Percentiles rank a stretch among this genome's conserved stretches.
Evolutionary conservation across 2,329 filamentous ascomycete genomes (phyloP).

Genomic region (Microcyclospora tardicrescens): DNA sequence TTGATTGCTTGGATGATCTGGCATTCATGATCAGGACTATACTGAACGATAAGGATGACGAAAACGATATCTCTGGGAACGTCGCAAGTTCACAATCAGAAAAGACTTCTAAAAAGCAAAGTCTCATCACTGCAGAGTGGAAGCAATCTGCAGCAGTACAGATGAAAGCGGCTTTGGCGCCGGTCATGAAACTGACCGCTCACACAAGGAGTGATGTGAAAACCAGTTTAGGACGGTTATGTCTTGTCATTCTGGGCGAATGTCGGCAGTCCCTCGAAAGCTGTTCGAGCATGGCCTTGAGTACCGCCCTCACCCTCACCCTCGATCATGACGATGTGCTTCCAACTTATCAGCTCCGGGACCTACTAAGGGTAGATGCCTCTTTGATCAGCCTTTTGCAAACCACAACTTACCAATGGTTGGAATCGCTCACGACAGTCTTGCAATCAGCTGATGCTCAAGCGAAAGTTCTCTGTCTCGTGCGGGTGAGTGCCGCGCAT

Average conservation of each 20-base stretch:
- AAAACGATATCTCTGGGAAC: background rate
- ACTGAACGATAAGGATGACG: slow-evolving; percentile 1
- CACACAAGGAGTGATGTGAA: slow-evolving; percentile 59
- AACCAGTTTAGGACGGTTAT: slow-evolving; percentile 54
- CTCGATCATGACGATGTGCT: slow-evolving; percentile 33
- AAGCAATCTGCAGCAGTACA: slow-evolving; percentile 66
- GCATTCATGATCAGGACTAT: slow-evolving; percentile 12
- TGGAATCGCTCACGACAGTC: slow-evolving; percentile 62
- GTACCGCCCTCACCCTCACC: slow-evolving; percentile 63
- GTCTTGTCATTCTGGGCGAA: slow-evolving; percentile 61
- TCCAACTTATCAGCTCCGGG: slow-evolving; percentile 34
- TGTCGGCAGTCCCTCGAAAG: slow-evolving; percentile 61
- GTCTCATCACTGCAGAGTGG: slow-evolving; percentile 43
- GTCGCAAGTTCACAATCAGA: background rate
- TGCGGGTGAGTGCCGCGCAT: slow-evolving; percentile 63
- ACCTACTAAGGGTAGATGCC: slow-evolving; percentile 50
- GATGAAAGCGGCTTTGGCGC: slow-evolving; percentile 68
- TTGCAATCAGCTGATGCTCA: slow-evolving; percentile 77
- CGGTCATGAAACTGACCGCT: slow-evolving; percentile 60
- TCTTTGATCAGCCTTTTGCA: slow-evolving; percentile 53
- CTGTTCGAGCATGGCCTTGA: slow-evolving; percentile 59
- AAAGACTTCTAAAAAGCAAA: background rate
- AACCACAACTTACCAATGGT: slow-evolving; percentile 65
- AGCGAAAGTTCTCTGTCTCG: slow-evolving; percentile 58
- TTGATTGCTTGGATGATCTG: slow-evolving; percentile 14